Evolutionary conservation across 2,329 filamentous ascomycete genomes (phyloP).

Genomic region (Claviceps purpurea): DNA sequence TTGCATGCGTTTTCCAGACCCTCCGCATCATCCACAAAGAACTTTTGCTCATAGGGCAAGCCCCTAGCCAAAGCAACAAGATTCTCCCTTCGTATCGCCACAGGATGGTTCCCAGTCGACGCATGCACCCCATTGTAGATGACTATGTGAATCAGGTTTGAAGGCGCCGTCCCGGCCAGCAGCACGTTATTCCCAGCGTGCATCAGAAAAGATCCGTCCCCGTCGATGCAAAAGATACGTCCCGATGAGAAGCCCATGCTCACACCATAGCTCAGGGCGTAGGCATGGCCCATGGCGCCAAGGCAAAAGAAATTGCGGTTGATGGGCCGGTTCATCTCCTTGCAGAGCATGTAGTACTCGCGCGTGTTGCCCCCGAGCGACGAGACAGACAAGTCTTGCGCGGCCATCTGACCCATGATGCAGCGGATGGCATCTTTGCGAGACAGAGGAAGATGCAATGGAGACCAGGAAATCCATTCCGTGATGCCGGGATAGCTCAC

Average conservation of each 20-base stretch:
- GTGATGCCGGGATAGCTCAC: background rate
- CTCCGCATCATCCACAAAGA: background rate
- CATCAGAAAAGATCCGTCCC: constrained; percentile 3
- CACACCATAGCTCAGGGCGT: constrained; percentile 1
- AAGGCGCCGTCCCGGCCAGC: background rate
- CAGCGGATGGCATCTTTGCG: background rate
- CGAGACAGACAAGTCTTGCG: constrained; percentile 1
- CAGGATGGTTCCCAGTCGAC: constrained; percentile 1
- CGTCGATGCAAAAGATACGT: constrained; percentile 2
- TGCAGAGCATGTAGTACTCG: constrained; percentile 3
- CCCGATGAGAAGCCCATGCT: background rate
- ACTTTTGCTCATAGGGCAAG: background rate
- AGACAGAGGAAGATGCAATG: background rate
- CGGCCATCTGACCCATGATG: background rate
- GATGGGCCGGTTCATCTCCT: background rate
- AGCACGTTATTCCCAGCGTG: constrained; percentile 3
- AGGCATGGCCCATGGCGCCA: constrained; percentile 3
- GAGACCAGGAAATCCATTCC: background rate
- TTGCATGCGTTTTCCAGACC: background rate
- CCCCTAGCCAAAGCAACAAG: background rate
- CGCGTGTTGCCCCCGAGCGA: constrained; percentile 3
- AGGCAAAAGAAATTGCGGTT: constrained; percentile 1
- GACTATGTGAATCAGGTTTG: constrained; percentile 1
- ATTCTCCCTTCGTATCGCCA: background rate
- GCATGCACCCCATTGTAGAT: constrained; percentile 2